Conservation (phyloP, 2,329 filamentous ascomycete genomes). For the Cladosporium sp. region DNA sequence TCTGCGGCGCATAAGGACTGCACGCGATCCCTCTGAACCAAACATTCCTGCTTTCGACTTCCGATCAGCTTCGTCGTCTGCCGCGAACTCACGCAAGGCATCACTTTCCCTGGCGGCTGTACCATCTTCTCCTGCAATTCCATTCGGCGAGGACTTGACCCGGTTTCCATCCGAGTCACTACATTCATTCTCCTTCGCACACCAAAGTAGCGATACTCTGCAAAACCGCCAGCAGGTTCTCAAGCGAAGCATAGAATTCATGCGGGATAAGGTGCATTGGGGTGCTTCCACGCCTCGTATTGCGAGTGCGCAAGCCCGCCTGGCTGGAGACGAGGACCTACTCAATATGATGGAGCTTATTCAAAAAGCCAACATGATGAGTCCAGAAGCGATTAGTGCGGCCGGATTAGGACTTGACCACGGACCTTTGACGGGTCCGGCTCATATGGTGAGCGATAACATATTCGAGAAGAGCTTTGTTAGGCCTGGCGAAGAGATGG, state of each 20-base stretch:
- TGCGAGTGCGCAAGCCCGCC: conserved; percentile 75
- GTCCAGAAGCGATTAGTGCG: conserved; percentile 57
- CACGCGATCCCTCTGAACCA: conserved; percentile 62
- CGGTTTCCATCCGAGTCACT: conserved; percentile 93
- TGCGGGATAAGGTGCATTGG: conserved; percentile 88
- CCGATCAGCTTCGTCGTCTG: conserved; percentile 67
- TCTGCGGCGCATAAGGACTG: conserved; percentile 86
- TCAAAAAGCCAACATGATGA: conserved; percentile 74
- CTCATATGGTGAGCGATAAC: conserved; percentile 68
- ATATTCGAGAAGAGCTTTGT: conserved; percentile 79
- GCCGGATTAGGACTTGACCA: conserved; percentile 42
- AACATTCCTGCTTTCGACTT: conserved; percentile 63
- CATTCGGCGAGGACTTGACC: conserved; percentile 80
- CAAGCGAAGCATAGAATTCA: conserved; percentile 92
- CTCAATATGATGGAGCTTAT: conserved; percentile 89
- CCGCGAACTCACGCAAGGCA: conserved; percentile 52
- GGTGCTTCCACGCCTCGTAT: conserved; percentile 70
- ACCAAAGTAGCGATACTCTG: conserved; percentile 87
- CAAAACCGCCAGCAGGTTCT: conserved; percentile 89
- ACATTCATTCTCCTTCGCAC: conserved; percentile 96
- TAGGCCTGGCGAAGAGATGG: conserved; percentile 26
- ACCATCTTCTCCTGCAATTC: conserved; percentile 63
- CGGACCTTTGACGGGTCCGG: conserved; percentile 77
- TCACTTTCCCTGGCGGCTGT: conserved; percentile 56
- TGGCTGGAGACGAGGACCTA: conserved; percentile 77